Conservation (phyloP, 2,329 filamentous ascomycete genomes). For the Macroventuria anomochaeta region DNA sequence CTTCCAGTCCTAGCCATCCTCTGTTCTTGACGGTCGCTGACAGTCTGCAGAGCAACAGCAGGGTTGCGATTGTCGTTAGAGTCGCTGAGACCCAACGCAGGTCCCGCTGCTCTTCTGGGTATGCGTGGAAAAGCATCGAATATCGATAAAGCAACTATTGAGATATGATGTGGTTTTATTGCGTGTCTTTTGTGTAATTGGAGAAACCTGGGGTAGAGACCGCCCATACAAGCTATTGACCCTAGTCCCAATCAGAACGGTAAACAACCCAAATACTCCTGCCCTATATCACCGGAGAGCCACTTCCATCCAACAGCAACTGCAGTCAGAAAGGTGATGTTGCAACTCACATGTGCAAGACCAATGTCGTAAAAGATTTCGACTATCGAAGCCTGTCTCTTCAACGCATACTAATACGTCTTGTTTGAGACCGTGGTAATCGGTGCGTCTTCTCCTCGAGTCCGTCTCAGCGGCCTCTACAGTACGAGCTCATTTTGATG, state of each 20-base stretch:
- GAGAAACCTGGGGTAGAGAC: no score
- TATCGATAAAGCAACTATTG: no score
- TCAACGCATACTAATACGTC: not conserved
- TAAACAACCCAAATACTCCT: no score
- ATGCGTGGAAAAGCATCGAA: conserved; percentile 28
- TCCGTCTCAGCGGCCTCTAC: not conserved
- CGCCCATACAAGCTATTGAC: no score
- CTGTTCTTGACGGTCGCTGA: conserved; percentile 28
- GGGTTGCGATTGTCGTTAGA: conserved; percentile 23
- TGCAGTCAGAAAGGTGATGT: not conserved
- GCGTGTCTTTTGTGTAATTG: no score
- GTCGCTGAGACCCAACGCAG: conserved; percentile 32
- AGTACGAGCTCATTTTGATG: not conserved
- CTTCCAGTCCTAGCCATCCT: conserved; percentile 36
- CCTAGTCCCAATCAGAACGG: no score
- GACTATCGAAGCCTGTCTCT: not conserved
- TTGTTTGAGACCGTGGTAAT: not conserved
- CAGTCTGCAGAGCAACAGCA: conserved; percentile 26
- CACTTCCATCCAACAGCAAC: no score
- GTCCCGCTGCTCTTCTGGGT: conserved; percentile 28
- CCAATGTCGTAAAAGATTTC: not conserved
- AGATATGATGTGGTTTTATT: no score
- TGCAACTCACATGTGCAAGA: not conserved
- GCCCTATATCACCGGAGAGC: no score
- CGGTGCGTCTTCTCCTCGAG: not conserved